Conservation (phyloP, 2,329 filamentous ascomycete species). For the Cadophora sp. region DNA sequence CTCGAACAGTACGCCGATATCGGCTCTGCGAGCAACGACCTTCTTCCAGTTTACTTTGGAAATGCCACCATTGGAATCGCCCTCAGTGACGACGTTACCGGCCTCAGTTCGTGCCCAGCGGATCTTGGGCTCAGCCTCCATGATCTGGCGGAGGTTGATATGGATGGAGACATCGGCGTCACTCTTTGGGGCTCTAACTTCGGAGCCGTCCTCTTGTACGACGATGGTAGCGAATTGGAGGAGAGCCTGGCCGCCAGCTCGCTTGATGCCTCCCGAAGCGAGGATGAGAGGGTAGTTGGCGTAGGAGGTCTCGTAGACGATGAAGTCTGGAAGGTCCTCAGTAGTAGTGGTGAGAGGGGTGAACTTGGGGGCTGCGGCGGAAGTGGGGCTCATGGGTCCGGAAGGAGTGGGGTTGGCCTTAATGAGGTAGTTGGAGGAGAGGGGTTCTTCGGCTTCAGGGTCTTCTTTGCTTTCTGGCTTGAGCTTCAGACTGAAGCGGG, state of each 20-base stretch:
- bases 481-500: constrained; percentile 47
- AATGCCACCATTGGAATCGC: constrained; percentile 40
- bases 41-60: constrained; percentile 50
- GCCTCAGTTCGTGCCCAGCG: constrained; percentile 48
- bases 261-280: constrained; percentile 49
- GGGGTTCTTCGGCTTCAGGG: constrained; percentile 41
- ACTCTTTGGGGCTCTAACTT: constrained; percentile 38
- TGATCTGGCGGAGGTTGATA: constrained; percentile 47
- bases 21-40: constrained; percentile 49
- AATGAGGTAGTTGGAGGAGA: constrained; percentile 46
- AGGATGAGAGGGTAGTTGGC: constrained; percentile 52
- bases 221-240: constrained; percentile 44
- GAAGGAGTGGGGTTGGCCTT: constrained; percentile 40
- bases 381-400: constrained; percentile 28
- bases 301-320: constrained; percentile 54
- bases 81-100: constrained; percentile 47
- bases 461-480: constrained; percentile 41
- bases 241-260: constrained; percentile 48
- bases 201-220: constrained; percentile 42
- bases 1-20: constrained; percentile 52
- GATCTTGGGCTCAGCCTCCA: constrained; percentile 45
- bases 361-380: constrained; percentile 37
- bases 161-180: constrained; percentile 52
- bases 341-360: constrained; percentile 44
- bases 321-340: constrained; percentile 49